Evolutionary conservation across 2,329 filamentous ascomycete species (phyloP).

Genomic region (Diatrype stigma): DNA sequence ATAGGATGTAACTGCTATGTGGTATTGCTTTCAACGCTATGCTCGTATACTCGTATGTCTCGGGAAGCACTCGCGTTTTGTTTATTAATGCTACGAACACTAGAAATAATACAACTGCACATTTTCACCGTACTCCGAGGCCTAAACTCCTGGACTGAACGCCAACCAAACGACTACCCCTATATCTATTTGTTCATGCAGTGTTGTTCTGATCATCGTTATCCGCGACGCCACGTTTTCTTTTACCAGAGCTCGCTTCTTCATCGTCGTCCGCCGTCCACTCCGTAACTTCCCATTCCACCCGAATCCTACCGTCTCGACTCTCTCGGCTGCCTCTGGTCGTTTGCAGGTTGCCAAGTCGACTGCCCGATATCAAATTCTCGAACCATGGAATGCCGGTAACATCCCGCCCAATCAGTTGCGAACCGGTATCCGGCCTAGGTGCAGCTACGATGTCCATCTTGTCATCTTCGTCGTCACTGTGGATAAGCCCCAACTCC

Average conservation of each 20-base stretch:
- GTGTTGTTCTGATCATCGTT: constrained; percentile 8
- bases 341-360: constrained; percentile 63
- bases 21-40: too few species aligned
- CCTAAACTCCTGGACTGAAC: neutral
- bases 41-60: too few species aligned
- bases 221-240: constrained; percentile 46
- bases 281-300: constrained; percentile 84
- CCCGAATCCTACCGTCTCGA: constrained; percentile 58
- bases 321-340: constrained; percentile 51
- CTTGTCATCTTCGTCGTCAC: constrained; percentile 26
- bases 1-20: too few species aligned
- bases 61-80: neutral
- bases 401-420: constrained; percentile 47
- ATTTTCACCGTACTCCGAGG: neutral
- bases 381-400: constrained; percentile 86
- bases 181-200: neutral
- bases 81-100: neutral
- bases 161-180: neutral
- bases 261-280: constrained; percentile 49
- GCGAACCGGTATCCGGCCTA: constrained; percentile 28
- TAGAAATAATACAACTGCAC: neutral
- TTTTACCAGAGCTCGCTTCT: constrained; percentile 39
- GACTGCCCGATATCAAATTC: constrained; percentile 71
- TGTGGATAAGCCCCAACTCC: constrained; percentile 68
- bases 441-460: constrained; percentile 23